Conservation (phyloP, 192 early-diverging fungal genomes). For the Backusella macrospora region DNA sequence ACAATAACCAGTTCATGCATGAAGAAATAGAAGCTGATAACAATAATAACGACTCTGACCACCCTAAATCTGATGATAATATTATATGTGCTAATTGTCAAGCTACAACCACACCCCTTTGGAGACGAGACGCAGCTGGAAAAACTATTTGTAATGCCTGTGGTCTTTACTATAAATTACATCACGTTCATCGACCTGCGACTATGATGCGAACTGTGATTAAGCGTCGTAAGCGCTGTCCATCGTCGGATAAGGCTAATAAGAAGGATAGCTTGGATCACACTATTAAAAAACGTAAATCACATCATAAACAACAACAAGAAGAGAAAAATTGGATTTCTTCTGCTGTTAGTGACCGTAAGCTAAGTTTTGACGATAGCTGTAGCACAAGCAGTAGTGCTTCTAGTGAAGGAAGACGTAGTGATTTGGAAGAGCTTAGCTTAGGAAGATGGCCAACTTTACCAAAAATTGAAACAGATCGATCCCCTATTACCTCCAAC, state of each 20-base stretch:
- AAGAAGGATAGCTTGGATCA: slow-evolving; percentile 7
- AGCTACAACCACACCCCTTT: slow-evolving; percentile 71
- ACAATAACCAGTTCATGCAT: background rate
- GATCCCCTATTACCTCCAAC: background rate
- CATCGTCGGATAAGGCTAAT: slow-evolving; percentile 9
- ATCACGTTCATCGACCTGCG: slow-evolving; percentile 73
- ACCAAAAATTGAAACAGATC: slow-evolving; percentile 13
- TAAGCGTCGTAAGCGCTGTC: slow-evolving; percentile 60
- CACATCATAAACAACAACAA: background rate
- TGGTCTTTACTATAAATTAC: slow-evolving; percentile 86
- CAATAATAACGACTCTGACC: background rate
- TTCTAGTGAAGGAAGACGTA: slow-evolving; percentile 13
- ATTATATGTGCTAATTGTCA: slow-evolving; percentile 71
- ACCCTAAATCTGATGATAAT: slow-evolving; percentile 13
- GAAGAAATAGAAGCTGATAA: background rate
- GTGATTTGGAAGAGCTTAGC: slow-evolving; percentile 3
- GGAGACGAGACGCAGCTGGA: slow-evolving; percentile 73
- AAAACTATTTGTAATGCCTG: slow-evolving; percentile 89
- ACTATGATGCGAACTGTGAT: slow-evolving; percentile 70
- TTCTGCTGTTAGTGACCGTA: background rate
- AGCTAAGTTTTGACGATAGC: slow-evolving; percentile 2
- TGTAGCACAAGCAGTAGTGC: slow-evolving; percentile 2
- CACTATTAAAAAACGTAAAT: slow-evolving; percentile 4
- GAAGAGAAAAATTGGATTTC: background rate
- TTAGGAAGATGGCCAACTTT: background rate